Conservation (phyloP, 306 rosid species). For the Lathyrus tuberosus region DNA sequence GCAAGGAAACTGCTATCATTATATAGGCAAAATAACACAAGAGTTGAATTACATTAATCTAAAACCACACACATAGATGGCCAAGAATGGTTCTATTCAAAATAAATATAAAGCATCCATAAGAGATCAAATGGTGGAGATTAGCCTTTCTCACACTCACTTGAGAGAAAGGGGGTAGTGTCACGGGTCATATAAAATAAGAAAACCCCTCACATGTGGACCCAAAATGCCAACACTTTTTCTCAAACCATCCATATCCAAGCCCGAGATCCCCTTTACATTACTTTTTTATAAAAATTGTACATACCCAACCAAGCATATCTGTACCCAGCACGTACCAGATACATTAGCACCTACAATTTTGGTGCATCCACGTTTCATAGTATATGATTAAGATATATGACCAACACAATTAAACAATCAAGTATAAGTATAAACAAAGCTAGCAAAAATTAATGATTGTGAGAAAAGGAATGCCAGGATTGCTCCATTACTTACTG, state of each 20-base stretch:
- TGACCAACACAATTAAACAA: conserved; percentile 2
- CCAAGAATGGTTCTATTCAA: background rate
- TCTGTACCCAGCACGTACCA: background rate
- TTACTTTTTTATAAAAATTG: background rate
- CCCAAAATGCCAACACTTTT: conserved; percentile 1
- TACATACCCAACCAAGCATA: conserved; percentile 7
- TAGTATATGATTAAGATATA: conserved; percentile 8
- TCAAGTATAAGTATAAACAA: conserved; percentile 23
- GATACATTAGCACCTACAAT: conserved; percentile 3
- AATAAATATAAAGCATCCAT: conserved; percentile 1
- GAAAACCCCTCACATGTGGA: background rate
- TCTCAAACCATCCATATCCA: conserved; percentile 2
- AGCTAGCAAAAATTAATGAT: conserved; percentile 27
- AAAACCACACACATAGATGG: background rate
- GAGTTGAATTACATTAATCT: background rate
- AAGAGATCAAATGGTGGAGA: background rate
- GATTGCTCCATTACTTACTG: conserved; percentile 58
- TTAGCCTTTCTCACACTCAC: background rate
- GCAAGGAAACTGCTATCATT: background rate
- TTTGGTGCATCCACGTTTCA: conserved; percentile 5
- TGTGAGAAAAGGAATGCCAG: conserved; percentile 26
- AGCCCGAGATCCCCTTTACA: background rate
- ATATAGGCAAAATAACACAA: background rate
- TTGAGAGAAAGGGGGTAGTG: background rate
- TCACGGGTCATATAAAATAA: background rate